Conservation (phyloP, 2,329 filamentous ascomycete species). For the Geosmithia flava region DNA sequence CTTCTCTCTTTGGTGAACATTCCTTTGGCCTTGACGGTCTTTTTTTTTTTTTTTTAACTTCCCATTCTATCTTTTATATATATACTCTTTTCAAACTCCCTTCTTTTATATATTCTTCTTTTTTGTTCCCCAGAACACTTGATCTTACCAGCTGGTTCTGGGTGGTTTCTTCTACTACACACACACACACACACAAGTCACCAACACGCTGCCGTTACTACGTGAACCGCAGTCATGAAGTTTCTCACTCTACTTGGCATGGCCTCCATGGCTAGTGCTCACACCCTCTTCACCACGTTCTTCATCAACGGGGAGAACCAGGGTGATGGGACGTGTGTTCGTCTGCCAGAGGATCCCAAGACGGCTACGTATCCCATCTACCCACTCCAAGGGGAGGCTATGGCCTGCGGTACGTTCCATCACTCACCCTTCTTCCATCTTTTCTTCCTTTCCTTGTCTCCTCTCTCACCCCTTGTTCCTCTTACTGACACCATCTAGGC, state of each 20-base stretch:
- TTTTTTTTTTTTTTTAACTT: neutral
- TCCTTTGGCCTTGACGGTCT: neutral
- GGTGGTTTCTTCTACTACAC: too few relatives aligned
- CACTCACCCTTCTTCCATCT: neutral
- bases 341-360: conserved; percentile 43
- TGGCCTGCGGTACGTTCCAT: conserved; percentile 53
- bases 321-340: conserved; percentile 60
- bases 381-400: conserved; percentile 43
- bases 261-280: conserved; percentile 29
- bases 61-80: neutral
- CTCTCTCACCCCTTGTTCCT: too few relatives aligned
- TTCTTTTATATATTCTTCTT: too few relatives aligned
- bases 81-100: neutral
- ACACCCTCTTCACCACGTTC: conserved; percentile 53
- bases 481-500: conserved; percentile 17
- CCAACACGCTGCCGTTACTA: too few relatives aligned
- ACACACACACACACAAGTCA: too few relatives aligned
- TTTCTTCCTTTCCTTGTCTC: too few relatives aligned
- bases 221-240: neutral
- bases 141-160: too few relatives aligned
- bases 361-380: conserved; percentile 45
- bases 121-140: too few relatives aligned
- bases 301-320: conserved; percentile 50
- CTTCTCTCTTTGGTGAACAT: neutral
- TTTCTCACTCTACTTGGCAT: conserved; percentile 19